A percentile compares a stretch with the other conserved stretches of the same genome.
phyloP scores from a whole-genome alignment of 108 stramenopile species.

The Nannochloropsis gaditana region DNA sequence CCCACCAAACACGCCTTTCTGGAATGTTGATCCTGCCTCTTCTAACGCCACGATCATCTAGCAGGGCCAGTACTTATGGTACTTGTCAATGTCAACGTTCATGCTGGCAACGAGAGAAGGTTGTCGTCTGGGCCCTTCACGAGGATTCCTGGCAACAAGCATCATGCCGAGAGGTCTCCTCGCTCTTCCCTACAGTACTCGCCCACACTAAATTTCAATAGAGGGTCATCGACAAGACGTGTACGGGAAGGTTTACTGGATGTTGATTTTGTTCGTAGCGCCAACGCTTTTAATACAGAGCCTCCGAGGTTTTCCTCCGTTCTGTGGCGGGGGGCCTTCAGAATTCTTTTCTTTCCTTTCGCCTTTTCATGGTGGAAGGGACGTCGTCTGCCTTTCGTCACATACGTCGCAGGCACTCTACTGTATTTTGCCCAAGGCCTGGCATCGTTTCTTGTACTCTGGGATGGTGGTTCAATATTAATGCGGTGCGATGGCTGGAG shows the following conservation, averaged over 20 bases:
- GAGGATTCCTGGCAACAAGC: no score
- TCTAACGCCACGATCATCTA: no score
- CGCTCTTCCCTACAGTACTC: no score
- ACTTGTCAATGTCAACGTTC: no score
- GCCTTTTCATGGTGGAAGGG: slow-evolving; percentile 1
- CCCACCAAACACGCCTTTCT: no score
- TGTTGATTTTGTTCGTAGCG: background rate
- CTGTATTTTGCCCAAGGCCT: background rate
- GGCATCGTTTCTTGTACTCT: background rate
- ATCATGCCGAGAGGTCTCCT: no score
- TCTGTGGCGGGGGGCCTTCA: background rate
- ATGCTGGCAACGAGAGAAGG: no score
- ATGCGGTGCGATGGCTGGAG: background rate
- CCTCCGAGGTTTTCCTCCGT: background rate
- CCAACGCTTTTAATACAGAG: background rate
- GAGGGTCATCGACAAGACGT: no score
- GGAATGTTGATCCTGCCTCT: no score
- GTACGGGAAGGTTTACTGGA: background rate
- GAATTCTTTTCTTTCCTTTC: slow-evolving; percentile 10
- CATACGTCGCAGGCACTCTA: background rate
- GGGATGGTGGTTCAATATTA: background rate
- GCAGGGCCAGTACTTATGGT: no score
- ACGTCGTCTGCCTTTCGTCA: background rate
- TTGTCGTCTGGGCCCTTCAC: no score
- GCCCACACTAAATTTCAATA: no score